Evolutionary conservation across 1,284 basidiomycete genomes (phyloP), one percentile per base, ranked within the genome.

Genomic region (Flammula alnicola): DNA sequence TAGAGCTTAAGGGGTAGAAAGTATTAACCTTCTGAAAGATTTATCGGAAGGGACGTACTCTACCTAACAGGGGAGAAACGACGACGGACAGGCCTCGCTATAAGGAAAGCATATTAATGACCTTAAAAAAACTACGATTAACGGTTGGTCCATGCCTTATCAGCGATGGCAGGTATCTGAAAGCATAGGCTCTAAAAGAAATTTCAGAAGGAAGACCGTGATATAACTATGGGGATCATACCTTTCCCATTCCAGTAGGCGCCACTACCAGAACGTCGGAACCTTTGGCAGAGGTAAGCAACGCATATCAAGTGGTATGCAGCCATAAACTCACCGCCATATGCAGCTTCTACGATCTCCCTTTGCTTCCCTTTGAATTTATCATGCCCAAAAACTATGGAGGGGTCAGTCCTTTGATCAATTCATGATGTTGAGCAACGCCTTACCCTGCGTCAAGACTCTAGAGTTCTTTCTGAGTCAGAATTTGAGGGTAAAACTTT

Each of bases 221-320:
- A 3, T 4, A 12, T 22, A 26, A 44, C 11, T n/a, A 44, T 19
- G 12, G 36, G 10, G 35, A 12, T 5, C 11, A 71, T 47, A 88
- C 91, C 81, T 95, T 95, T 22, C 92, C 92, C 79, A 93, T 86
- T 2, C 93, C 92, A 1, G 92, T 95, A 0, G 93, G 91, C 6
- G 92, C 92, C 2, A 94, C 78, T 4, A 94, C 89, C 37, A 93
- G 78, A 5, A 93, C 80, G 68, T 93, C 89, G 12, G 68, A 69
- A 9, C 84, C 86, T 87, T 43, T 6, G 27, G 22, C 7, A 37
- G n/a, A 10, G 22, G 45, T 17, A 23, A 12, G 30, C 12, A 16
- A 3, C 19, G 25, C 14, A 11, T 33, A 16, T 23, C 6, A 17
- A 11, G n/a, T 10, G n/a, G 14, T 16, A 10, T 4, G n/a, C 63